Evolutionary conservation across 2,329 filamentous ascomycete genomes (phyloP).

Genomic region (Exophiala sideris): DNA sequence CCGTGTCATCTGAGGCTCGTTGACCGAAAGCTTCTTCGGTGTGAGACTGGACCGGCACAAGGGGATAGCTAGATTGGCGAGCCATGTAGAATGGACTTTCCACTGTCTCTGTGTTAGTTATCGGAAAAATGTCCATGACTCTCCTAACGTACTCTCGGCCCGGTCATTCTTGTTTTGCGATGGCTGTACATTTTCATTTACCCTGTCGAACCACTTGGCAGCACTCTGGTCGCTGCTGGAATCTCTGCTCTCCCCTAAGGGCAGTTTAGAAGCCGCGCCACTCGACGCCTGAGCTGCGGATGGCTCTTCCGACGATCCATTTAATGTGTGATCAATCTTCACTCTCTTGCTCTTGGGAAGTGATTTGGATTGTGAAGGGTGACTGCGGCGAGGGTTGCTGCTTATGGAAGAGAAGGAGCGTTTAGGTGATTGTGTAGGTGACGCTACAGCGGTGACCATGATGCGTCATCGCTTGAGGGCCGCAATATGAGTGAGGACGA

Average conservation of each 20-base stretch:
- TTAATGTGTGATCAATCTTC: slow-evolving; percentile 11
- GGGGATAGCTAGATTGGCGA: slow-evolving; percentile 22
- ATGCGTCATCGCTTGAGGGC: slow-evolving; percentile 18
- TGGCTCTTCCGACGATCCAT: not conserved
- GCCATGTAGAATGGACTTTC: slow-evolving; percentile 37
- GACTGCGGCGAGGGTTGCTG: slow-evolving; percentile 12
- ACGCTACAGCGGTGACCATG: slow-evolving; percentile 10
- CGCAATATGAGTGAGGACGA: not conserved
- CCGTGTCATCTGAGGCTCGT: slow-evolving; percentile 46
- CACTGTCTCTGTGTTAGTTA: slow-evolving; percentile 27
- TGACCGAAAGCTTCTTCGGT: slow-evolving; percentile 28
- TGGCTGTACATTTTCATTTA: slow-evolving; percentile 21
- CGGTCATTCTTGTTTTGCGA: slow-evolving; percentile 2
- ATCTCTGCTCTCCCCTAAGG: slow-evolving; percentile 9
- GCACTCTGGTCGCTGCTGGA: slow-evolving; percentile 26
- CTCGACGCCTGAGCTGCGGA: not conserved
- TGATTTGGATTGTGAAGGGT: slow-evolving; percentile 18
- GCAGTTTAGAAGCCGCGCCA: not conserved
- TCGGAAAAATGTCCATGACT: not conserved
- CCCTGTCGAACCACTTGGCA: slow-evolving; percentile 26
- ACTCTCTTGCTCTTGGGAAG: slow-evolving; percentile 19
- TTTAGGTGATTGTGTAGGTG: slow-evolving; percentile 17
- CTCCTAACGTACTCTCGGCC: slow-evolving; percentile 6
- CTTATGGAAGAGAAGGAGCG: slow-evolving; percentile 11
- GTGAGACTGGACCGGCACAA: slow-evolving; percentile 19